A percentile compares a stretch with the other conserved stretches of the same genome.
phyloP scores from a whole-genome alignment of 2,329 filamentous ascomycete genomes.

The Magnaporthales sp. region DNA sequence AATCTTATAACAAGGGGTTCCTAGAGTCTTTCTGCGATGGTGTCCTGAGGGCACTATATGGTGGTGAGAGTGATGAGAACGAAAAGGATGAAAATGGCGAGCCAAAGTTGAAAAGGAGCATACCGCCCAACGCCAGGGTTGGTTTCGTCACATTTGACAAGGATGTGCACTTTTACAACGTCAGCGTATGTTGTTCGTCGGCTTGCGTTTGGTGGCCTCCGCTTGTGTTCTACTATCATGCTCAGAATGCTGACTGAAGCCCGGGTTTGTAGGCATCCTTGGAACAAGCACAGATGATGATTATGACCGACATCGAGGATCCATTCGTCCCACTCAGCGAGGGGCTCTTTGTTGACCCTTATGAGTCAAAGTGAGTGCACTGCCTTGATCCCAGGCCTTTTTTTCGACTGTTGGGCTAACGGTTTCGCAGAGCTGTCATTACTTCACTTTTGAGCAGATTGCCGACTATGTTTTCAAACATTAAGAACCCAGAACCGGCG shows the following conservation, averaged over 20 bases:
- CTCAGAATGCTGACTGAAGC: not conserved
- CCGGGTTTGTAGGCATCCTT: conserved; percentile 49
- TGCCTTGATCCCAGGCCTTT: conserved; percentile 1
- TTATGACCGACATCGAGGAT: conserved; percentile 96
- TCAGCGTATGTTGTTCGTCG: conserved; percentile 53
- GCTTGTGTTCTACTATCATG: not conserved
- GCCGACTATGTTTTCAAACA: conserved; percentile 74
- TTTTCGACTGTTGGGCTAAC: not conserved
- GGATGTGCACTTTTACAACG: conserved; percentile 96
- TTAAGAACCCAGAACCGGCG: conserved; percentile 87
- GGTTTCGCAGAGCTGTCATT: conserved; percentile 56
- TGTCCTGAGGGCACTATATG: conserved; percentile 77
- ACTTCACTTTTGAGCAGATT: conserved; percentile 76
- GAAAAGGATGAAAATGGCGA: conserved; percentile 43
- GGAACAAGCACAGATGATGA: conserved; percentile 91
- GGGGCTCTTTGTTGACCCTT: conserved; percentile 88
- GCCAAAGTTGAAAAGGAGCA: conserved; percentile 43
- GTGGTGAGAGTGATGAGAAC: conserved; percentile 43
- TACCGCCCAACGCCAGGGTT: conserved; percentile 76
- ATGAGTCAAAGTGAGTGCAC: conserved; percentile 67
- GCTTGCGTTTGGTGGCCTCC: not conserved
- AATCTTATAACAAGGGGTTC: conserved; percentile 84
- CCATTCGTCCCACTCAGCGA: conserved; percentile 90
- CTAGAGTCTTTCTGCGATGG: conserved; percentile 85
- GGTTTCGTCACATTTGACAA: conserved; percentile 95